Base-by-base conservation (phyloP, 192 early-diverging fungal genomes). In the Rhizophagus prolifer region DNA sequence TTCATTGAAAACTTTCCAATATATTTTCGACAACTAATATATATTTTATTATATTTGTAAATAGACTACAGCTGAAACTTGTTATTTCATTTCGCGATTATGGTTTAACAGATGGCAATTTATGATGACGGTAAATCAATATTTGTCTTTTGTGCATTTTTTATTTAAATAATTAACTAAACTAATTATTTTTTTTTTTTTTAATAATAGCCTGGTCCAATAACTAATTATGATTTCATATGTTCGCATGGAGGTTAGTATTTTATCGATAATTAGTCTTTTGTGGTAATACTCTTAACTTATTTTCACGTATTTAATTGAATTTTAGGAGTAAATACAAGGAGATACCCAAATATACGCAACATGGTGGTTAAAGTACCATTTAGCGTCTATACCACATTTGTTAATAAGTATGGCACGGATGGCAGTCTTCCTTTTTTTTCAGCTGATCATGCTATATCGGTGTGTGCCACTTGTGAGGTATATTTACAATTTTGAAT, bases 141-240 rank as follows among this genome's bases (percentile, higher is more conserved):
- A 25, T 19, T 63, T 9, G 19, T 23, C 62, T 66, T 41, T 30
- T 72, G 19, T 26, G 62, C 13, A 30, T 64, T 25, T 28, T 54
- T 47, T 10, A n/a, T 12, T 30, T 60, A 31, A n/a, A 61, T 61
- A 28, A 54, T 25, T 16, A 0, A 23, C 13, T 47, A 65, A 8
- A 6, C 36, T 38, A 30, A 30, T 6, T n/a, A n/a, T n/a, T n/a
- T n/a, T n/a, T n/a, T n/a, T n/a, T 19, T 26, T 36, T 64, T 64
- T 63, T 36, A 34, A 23, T 72, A 41, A 23, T 21, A 84, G 83
- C 83, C 83, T 63, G 83, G 83, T 9, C 80, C 80, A 13, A 78
- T 84, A 30, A 80, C 80, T 59, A 84, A 84, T 68, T 81, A 80
- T n/a, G 83, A 84, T 28, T 84, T 84, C 61, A 50, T 84, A 9